Base-by-base conservation (phyloP, 306 rosid species). In the Prinsepia uniflora region DNA sequence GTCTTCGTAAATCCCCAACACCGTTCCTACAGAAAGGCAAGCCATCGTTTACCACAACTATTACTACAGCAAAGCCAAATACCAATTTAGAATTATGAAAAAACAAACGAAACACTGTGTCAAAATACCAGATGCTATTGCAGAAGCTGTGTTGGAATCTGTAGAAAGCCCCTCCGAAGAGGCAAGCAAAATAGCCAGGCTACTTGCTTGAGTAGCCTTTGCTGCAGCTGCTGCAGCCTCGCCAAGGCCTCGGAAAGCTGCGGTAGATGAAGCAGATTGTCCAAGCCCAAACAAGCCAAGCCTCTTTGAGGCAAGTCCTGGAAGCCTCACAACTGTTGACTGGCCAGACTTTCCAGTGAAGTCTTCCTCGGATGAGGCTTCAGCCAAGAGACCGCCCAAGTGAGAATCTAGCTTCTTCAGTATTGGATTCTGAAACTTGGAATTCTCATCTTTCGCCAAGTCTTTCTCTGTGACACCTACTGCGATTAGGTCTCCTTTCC, bases 381-480 rank as follows among this genome's bases (percentile, higher is more conserved):
- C 96, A 59, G 96, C 87, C 83, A 95, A 82, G 8, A 91, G 44
- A 59, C 99, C 99, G 36, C 97, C 96, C 91, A 95, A 78, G 77
- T 72, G 81, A 0, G 84, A 82, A 82, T 95, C 99, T 54, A 95
- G 81, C 81, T 91, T 87, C 74, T 80, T 85, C 84, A 95, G 76
- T 70, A 91, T 81, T 58, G 76, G 77, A 86, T 95, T 95, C 79
- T 83, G 84, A 72, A 86, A 95, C 63, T 78, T 86, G 7, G 84
- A 87, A 44, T 87, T 85, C 52, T 75, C 84, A 77, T 89, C 96
- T 76, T 82, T 95, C 0, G 67, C 70, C 69, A 89, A 30, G 65
- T 95, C 99, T 72, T 91, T 91, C 86, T 86, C 99, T n/a, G n/a
- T n/a, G n/a, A 95, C 99, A 14, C 91, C 99, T 19, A 95, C 96